phyloP scores from a whole-genome alignment of 1,139 yeast species.

The Debaryomycetaceae sp. region DNA sequence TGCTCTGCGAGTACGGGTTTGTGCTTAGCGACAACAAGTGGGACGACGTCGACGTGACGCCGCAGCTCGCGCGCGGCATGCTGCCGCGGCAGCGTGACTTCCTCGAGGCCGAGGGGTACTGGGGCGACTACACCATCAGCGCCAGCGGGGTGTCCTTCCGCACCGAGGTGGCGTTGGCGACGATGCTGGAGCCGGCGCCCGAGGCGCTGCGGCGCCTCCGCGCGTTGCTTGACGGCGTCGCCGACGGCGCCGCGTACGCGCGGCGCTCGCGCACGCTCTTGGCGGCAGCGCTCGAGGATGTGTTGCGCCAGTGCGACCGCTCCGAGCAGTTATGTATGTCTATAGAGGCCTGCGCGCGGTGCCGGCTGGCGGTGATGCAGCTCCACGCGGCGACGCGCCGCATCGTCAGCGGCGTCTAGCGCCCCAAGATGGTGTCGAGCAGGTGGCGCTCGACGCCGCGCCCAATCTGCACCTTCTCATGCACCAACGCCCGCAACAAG shows the following conservation, averaged over 20 bases:
- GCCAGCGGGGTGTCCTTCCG: slow-evolving; percentile 62
- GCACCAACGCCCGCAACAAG: slow-evolving; percentile 45
- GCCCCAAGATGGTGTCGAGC: slow-evolving; percentile 3
- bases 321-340: no score
- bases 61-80: slow-evolving; percentile 32
- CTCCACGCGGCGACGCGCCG: no score
- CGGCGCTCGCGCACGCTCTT: slow-evolving; percentile 24
- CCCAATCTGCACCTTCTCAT: slow-evolving; percentile 34
- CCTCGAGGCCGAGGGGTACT: slow-evolving; percentile 51
- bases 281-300: no score
- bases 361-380: no score
- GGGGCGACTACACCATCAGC: slow-evolving; percentile 69
- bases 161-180: slow-evolving; percentile 71
- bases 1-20: slow-evolving; percentile 87
- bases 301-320: no score
- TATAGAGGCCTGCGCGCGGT: no score
- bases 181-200: slow-evolving; percentile 44
- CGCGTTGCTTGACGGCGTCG: slow-evolving; percentile 34
- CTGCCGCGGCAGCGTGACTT: slow-evolving; percentile 37
- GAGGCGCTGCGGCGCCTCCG: slow-evolving; percentile 22
- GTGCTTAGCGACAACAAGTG: slow-evolving; percentile 50
- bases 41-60: slow-evolving; percentile 67
- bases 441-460: slow-evolving; percentile 23
- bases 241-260: slow-evolving; percentile 42
- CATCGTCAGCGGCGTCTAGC: no score